Conservation (phyloP, 177 flowering plant species). For the Vitis hybrid region DNA sequence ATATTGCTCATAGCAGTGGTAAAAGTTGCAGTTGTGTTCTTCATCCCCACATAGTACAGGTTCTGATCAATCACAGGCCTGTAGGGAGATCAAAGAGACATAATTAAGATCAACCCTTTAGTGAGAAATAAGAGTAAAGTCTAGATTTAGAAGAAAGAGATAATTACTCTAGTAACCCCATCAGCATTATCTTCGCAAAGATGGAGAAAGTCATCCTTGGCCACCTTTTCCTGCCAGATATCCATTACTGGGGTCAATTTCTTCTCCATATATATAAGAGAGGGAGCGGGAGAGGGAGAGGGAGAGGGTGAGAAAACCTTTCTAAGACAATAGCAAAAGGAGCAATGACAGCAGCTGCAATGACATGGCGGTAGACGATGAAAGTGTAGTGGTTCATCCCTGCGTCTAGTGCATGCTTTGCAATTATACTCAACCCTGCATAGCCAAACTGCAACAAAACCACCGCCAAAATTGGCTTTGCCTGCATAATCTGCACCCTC, state of each 20-base stretch:
- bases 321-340: slow-evolving; percentile 44
- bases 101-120: background rate
- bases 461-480: slow-evolving; percentile 32
- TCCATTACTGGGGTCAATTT: too few relatives aligned
- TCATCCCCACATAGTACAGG: slow-evolving; percentile 53
- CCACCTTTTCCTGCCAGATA: slow-evolving; percentile 8
- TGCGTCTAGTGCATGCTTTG: slow-evolving; percentile 31
- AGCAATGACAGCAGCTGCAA: slow-evolving; percentile 30
- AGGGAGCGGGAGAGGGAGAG: background rate
- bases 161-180: slow-evolving; percentile 27
- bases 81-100: background rate
- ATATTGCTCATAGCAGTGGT: slow-evolving; percentile 48
- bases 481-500: background rate
- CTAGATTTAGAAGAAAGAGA: background rate
- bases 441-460: slow-evolving; percentile 32
- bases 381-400: slow-evolving; percentile 38
- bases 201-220: slow-evolving; percentile 31
- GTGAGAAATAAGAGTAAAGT: background rate
- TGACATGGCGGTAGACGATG: slow-evolving; percentile 30
- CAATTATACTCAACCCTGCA: slow-evolving; percentile 29
- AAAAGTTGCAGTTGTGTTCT: slow-evolving; percentile 53
- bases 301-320: slow-evolving; percentile 26
- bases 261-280: too few relatives aligned
- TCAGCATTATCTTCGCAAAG: slow-evolving; percentile 18
- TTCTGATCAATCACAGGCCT: slow-evolving; percentile 65